Base-by-base conservation (phyloP, 1,284 basidiomycete genomes). In the Microbotryum lychnidis-dioicae region DNA sequence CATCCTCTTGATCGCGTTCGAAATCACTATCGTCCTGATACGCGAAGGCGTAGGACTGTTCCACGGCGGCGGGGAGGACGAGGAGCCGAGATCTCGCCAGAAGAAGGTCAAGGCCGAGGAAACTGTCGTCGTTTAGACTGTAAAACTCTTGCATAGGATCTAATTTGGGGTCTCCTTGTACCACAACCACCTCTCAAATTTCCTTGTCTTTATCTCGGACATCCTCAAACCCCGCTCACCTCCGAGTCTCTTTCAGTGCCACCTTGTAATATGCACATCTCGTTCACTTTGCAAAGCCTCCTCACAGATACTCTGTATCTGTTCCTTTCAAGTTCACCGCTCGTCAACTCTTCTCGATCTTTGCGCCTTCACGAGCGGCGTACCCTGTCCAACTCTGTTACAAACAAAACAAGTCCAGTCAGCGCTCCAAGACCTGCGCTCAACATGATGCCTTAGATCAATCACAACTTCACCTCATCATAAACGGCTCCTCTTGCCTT, bases 381-480 rank as follows among this genome's bases (percentile, higher is more conserved):
- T 91, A 91, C 7, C 89, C 89, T 3, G 85, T 85, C 88, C 89
- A 90, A 10, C 86, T 88, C 89, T 89, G 69, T 20, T 60, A 29
- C 58, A 59, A 54, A 44, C 8, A 14, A 51, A 56, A 53, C 10
- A 33, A 47, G 21, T 52, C 14, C 47, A 31, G 25, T 16, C 47
- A 18, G 25, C 33, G 53, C 20, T 10, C 20, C 21, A 42, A 37
- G 14, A 25, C 47, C 21, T 31, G 37, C 33, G 10, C 20, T 37
- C 14, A 4, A 4, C 20, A 70, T 57, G 50, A 42, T 44, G 47
- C n/a, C 56, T 21, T 49, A 49, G 29, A 33, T 31, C 8, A 1
- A 9, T 18, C 7, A 18, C 42, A 6, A 20, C 70, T 83, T 64
- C 68, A 87, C 87, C 81, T 93, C 91, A 68, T 93, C 91, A 65